Base-by-base conservation (phyloP, 768 basidiomycete species). In the Amanita rimosa region DNA sequence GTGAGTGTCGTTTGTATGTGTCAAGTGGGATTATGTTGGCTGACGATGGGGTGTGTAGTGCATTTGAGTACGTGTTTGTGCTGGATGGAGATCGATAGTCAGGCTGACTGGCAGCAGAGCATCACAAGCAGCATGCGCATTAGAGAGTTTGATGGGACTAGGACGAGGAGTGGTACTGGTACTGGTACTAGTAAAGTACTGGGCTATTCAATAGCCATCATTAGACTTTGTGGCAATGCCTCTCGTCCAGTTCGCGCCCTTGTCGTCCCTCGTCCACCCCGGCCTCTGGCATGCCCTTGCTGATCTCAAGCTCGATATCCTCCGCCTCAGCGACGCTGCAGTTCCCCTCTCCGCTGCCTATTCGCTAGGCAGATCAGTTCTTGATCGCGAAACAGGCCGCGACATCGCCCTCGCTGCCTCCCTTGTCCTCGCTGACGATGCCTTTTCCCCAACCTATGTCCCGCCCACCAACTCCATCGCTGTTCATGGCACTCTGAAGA, bases 271-370 rank as follows among this genome's bases (percentile, higher is more conserved):
- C 38, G 85, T 96, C 2, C 83, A 91, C 53, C 94, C 96, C 0
- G 74, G 81, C 2, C 92, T 98, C 64, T 99, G 94, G 93, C 87
- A 95, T 55, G 78, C 83, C 45, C 83, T 99, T 35, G 87, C 89
- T 1, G 67, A 75, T 24, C 66, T 92, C 66, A 99, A 99, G 74
- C 81, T 99, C 58, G 91, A 97, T 62, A 81, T 88, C 11, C 78
- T 94, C 36, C 80, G 80, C 52, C 76, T 98, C 21, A 84, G 85
- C 2, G 85, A 94, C 52, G 78, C 76, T 3, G 71, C 79, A 0
- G 57, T 90, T 7, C 64, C 81, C 1, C 64, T 95, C 41, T 57
- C 63, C 3, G 94, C 75, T 2, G 75, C 79, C 3, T 90, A 95
- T 57, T 64, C 83, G 0, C 67, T 79, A 17, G 93, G 88, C 2